Base-by-base conservation (phyloP, 805 yeast genomes). In the Metschnikowia sp. region DNA sequence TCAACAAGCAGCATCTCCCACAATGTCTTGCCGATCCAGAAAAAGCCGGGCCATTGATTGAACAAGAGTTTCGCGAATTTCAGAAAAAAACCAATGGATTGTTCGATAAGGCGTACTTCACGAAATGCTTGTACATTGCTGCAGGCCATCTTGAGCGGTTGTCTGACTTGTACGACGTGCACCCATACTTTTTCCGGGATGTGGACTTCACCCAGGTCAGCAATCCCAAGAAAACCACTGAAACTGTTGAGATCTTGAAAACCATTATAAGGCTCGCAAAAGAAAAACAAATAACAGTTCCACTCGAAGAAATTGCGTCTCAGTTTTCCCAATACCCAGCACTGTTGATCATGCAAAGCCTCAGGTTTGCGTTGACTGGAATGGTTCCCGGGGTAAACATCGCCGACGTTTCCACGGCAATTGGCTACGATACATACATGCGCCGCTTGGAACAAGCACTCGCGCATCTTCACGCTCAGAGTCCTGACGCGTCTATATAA, bases 1-100 rank as follows among this genome's bases (percentile, higher is more conserved):
- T 94, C 69, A 91, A 94, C 65, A 88, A 86, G 58, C 77, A 75
- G 49, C 88, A 86, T 60, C 65, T 90, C 35, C 65, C 66, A 5
- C 52, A 63, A 35, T 70, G 72, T 44, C 59, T 88, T 12, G 51
- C 55, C 18, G 66, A 76, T 33, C 67, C 72, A 0, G 56, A 40
- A 1, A 59, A 60, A 26, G 64, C 79, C 8, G 55, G 64, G 0
- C 58, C 66, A 5, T 58, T 79, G 6, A 66, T 78, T 0, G 60
- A 69, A 0, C 61, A 68, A 31, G 58, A 51, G 36, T 65, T 42
- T 38, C 63, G 63, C 4, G 45, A 19, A 4, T 64, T 66, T 37
- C 8, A 45, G 3, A 32, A 40, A 13, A 43, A 50, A 26, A 50
- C 56, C 1, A 38, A 43, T 8, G 51, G 45, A 3, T 40, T 41